Base-by-base conservation (phyloP, 73 alveolate genomes). In the Tetrahymena thermophila region DNA sequence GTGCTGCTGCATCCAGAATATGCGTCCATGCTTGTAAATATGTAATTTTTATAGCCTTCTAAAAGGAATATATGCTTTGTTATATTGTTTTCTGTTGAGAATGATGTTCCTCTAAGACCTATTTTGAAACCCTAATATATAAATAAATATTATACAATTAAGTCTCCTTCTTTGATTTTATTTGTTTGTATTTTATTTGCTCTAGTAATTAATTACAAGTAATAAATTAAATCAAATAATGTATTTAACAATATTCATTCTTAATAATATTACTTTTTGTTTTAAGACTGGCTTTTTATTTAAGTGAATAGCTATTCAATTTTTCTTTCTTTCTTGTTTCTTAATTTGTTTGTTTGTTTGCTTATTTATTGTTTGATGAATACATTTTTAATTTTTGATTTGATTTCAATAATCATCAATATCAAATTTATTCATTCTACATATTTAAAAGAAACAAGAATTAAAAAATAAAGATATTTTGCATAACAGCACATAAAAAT, bases 1-100 rank as follows among this genome's bases (percentile, higher is more conserved):
- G 89, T 71, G 89, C 89, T 71, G 89, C 89, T 71, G 89, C 89
- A 71, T 28, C 89, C 89, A 28, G 89, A 71, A 71, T 71, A 71
- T n/a, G 89, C 89, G 89, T 71, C 89, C 89, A 71, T 71, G 11
- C 0, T 71, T 71, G 37, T 8, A 71, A 28, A 28, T 71, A 23
- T 71, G 5, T 19, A 25, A 28, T 31, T 71, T 23, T 50, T 19
- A 50, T 19, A 50, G 83, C 83, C 83, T 50, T 50, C 83, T 50
- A 50, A 50, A 50, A 50, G 83, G 83, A 50, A 50, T 50, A 9
- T 71, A 23, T 71, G 89, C 89, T 71, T 71, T 28, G 35, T 0
- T 23, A 10, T 28, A 71, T 71, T 71, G 37, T 23, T 31, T 71
- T 71, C 21, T 28, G 89, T 25, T n/a, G 37, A 58, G 89, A 71